Evolutionary conservation across 169 alveolate genomes (phyloP).

Genomic region (Plasmodium gaboni): DNA sequence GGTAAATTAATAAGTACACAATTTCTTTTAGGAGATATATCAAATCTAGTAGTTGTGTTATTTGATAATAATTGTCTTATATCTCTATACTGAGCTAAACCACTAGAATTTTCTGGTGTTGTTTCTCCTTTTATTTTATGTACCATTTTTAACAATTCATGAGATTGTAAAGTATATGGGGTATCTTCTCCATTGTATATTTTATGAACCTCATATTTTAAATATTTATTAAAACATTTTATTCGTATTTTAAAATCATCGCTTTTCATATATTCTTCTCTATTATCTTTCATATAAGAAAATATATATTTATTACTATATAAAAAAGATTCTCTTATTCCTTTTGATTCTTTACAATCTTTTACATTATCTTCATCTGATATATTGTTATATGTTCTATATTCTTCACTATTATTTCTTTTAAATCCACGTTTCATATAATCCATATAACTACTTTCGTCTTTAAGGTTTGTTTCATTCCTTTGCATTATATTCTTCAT

Average conservation of each 20-base stretch:
- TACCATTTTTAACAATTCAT: conserved; percentile 71
- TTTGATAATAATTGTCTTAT: conserved; percentile 70
- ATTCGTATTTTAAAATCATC: conserved; percentile 53
- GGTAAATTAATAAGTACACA: conserved; percentile 71
- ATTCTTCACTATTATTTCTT: conserved; percentile 30
- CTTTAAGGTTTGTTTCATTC: conserved; percentile 38
- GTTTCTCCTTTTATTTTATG: conserved; percentile 72
- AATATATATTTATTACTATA: conserved; percentile 23
- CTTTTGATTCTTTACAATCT: conserved; percentile 18
- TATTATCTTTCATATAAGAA: conserved; percentile 21
- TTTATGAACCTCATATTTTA: conserved; percentile 73
- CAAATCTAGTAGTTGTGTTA: conserved; percentile 61
- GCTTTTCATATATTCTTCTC: conserved; percentile 40
- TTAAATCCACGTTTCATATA: conserved; percentile 52
- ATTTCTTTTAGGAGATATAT: conserved; percentile 74
- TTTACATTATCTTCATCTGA: conserved; percentile 26
- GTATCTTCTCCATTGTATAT: conserved; percentile 58
- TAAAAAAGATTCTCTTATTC: neutral
- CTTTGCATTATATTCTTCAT: conserved; percentile 43
- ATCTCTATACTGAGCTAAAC: conserved; percentile 76
- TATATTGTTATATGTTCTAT: conserved; percentile 12
- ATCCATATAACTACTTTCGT: conserved; percentile 32
- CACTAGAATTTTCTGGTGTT: conserved; percentile 67
- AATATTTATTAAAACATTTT: conserved; percentile 73
- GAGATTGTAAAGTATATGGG: conserved; percentile 54